A percentile compares a stretch with the other conserved stretches of the same genome.
These are phyloP conservation scores for Acanthamoeba divionensis DNA, from an alignment of 208 protist genomes.

Conservation along the genomic window DNA sequence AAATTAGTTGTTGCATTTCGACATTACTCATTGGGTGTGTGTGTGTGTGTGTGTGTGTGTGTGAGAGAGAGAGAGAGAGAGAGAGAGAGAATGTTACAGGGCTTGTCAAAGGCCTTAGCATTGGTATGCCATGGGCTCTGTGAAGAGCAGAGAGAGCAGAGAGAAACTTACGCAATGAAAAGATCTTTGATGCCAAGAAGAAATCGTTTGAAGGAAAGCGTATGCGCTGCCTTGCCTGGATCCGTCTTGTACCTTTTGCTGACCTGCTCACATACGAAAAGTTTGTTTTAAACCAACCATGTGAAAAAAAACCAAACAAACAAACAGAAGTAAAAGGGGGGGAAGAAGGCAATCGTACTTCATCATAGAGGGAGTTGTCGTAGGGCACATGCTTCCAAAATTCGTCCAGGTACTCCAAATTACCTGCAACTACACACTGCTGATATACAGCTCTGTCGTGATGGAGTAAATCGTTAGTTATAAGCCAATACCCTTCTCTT, in stretches of 20 bases:
- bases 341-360: not conserved
- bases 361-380: not conserved
- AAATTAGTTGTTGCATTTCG: no score
- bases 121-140: no score
- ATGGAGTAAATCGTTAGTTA: not conserved
- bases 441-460: not conserved
- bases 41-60: no score
- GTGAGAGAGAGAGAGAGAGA: no score
- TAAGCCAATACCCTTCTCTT: not conserved
- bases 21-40: no score
- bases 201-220: not conserved
- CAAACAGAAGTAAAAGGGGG: no score
- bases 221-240: not conserved
- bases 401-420: not conserved
- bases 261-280: not conserved
- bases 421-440: not conserved
- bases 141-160: not conserved
- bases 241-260: not conserved
- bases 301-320: not conserved
- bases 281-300: not conserved
- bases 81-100: no score
- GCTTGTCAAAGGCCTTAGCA: no score
- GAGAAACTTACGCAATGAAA: not conserved
- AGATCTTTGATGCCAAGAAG: not conserved
- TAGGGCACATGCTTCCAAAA: conserved; percentile 14